A percentile compares a stretch with the other conserved stretches of the same genome.
Evolutionary conservation across 2,329 filamentous ascomycete genomes (phyloP).

Genomic region (Alternaria hordeiaustralica): DNA sequence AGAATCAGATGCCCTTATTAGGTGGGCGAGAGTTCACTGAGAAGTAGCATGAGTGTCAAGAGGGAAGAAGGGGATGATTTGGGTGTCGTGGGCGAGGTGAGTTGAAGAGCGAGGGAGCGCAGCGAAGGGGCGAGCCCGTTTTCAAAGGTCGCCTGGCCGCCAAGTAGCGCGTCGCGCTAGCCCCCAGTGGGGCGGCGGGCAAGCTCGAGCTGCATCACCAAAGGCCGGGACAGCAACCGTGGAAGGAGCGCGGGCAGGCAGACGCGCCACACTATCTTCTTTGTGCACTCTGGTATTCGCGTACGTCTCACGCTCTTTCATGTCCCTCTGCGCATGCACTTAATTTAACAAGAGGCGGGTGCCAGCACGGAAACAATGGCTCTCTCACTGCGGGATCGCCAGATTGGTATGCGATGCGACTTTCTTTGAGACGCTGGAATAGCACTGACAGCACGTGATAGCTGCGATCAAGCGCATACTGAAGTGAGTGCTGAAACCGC

Average conservation of each 20-base stretch:
- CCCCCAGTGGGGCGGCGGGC: constrained; percentile 18
- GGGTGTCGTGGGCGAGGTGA: constrained; percentile 26
- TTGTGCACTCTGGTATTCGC: constrained; percentile 1
- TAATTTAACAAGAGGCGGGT: constrained; percentile 33
- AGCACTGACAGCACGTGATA: constrained; percentile 47
- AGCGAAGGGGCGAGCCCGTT: constrained; percentile 29
- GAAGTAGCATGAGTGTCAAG: constrained; percentile 43
- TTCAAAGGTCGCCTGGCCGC: constrained; percentile 27
- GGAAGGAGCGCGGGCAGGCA: constrained; percentile 16
- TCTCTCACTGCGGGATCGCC: constrained; percentile 67
- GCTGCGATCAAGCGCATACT: constrained; percentile 94
- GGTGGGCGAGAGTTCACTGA: constrained; percentile 46
- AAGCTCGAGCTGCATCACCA: constrained; percentile 19
- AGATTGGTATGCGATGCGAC: constrained; percentile 56
- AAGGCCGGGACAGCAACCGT: constrained; percentile 9
- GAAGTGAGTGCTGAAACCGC: constrained; percentile 56
- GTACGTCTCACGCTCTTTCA: not conserved
- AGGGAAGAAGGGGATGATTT: constrained; percentile 36
- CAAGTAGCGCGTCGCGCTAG: constrained; percentile 31
- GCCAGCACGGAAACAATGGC: constrained; percentile 39
- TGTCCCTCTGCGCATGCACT: constrained; percentile 26
- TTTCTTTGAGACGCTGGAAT: not conserved
- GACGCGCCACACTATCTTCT: constrained; percentile 28
- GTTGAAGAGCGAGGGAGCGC: constrained; percentile 33
- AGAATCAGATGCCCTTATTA: constrained; percentile 50